These are phyloP conservation scores for Cyberlindnera mrakii DNA, from an alignment of 805 yeast genomes.

Conservation along the genomic window DNA sequence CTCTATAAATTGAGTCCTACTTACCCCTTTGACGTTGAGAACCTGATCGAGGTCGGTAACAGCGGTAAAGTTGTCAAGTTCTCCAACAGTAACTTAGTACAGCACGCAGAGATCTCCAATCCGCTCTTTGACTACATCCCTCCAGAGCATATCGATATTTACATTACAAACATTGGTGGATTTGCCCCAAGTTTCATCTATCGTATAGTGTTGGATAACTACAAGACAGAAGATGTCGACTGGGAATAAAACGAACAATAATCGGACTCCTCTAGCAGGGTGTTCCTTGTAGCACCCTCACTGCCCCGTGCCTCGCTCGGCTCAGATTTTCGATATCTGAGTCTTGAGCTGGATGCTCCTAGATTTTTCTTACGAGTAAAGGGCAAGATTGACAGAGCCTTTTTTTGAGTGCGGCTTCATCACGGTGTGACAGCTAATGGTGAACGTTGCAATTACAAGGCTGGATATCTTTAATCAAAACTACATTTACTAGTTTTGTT, in stretches of 20 bases:
- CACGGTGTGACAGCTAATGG: constrained; percentile 23
- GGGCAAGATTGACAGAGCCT: constrained; percentile 43
- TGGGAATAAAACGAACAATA: constrained; percentile 31
- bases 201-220: constrained; percentile 91
- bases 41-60: constrained; percentile 87
- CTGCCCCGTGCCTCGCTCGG: constrained; percentile 67
- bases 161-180: constrained; percentile 88
- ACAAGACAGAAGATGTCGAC: constrained; percentile 75
- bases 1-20: constrained; percentile 87
- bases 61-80: constrained; percentile 83
- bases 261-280: neutral
- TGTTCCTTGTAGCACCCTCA: neutral
- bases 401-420: constrained; percentile 58
- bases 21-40: constrained; percentile 77
- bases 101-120: constrained; percentile 74
- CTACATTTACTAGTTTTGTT: neutral
- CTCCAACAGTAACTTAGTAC: constrained; percentile 61
- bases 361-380: constrained; percentile 21
- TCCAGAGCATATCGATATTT: constrained; percentile 91
- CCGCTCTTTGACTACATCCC: constrained; percentile 87
- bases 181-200: constrained; percentile 94
- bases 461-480: constrained; percentile 10
- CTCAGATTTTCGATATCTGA: constrained; percentile 23
- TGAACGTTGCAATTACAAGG: constrained; percentile 24
- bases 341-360: constrained; percentile 60